phyloP scores from a whole-genome alignment of 257 asterid genomes.

The Ilex aquifolium region DNA sequence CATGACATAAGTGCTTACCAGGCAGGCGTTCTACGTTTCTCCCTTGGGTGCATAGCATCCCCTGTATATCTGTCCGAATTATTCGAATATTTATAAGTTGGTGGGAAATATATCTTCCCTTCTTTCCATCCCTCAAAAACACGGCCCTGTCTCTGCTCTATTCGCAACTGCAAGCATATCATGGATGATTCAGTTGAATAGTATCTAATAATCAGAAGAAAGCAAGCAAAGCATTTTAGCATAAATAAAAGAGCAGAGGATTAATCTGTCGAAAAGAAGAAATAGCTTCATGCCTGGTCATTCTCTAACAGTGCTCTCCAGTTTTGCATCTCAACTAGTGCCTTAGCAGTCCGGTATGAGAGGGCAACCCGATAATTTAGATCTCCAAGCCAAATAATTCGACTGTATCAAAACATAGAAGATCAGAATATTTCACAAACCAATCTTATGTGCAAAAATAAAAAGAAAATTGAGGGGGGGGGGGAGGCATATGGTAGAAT shows the following conservation, averaged over 20 bases:
- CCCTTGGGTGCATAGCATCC: slow-evolving; percentile 53
- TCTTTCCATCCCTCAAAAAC: slow-evolving; percentile 30
- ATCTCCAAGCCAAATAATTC: slow-evolving; percentile 96
- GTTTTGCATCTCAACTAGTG: slow-evolving; percentile 29
- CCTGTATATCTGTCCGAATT: slow-evolving; percentile 31
- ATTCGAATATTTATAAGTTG: slow-evolving; percentile 28
- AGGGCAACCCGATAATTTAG: slow-evolving; percentile 55
- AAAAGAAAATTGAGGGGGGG: too few species aligned
- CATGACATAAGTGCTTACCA: slow-evolving; percentile 8
- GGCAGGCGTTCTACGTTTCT: slow-evolving; percentile 29
- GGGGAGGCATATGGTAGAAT: too few species aligned
- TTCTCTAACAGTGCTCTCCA: slow-evolving; percentile 25
- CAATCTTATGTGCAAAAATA: too few species aligned
- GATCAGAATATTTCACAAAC: slow-evolving; percentile 5
- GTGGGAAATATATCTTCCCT: slow-evolving; percentile 30
- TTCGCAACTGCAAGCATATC: slow-evolving; percentile 14
- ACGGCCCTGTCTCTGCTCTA: slow-evolving; percentile 25
- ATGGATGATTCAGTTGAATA: not conserved
- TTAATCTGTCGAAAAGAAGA: not conserved
- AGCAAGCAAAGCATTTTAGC: not conserved
- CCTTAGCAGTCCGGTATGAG: slow-evolving; percentile 24
- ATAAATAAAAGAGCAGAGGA: not conserved
- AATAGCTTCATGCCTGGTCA: slow-evolving; percentile 17
- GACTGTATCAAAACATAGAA: slow-evolving; percentile 40
- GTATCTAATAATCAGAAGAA: not conserved